Conservation (phyloP, 2,329 filamentous ascomycete species). For the Paraconiothyrium sp. region DNA sequence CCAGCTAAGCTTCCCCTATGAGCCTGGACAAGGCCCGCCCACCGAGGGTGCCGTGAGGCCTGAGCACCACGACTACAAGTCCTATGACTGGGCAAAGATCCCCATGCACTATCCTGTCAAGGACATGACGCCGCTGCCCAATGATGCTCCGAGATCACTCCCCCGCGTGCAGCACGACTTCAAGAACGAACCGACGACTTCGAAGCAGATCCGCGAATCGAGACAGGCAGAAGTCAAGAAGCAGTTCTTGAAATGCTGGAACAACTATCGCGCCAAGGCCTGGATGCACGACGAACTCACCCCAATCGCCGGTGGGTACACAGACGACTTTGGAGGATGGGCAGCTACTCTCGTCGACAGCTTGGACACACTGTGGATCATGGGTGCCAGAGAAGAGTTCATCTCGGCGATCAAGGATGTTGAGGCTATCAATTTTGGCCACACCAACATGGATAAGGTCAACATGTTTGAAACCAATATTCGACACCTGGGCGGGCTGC, state of each 20-base stretch:
- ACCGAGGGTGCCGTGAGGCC: not conserved
- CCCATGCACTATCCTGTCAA: slow-evolving; percentile 53
- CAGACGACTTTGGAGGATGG: slow-evolving; percentile 59
- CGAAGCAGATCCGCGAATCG: slow-evolving; percentile 45
- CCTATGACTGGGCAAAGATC: slow-evolving; percentile 53
- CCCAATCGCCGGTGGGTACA: slow-evolving; percentile 53
- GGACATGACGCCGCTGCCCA: slow-evolving; percentile 49
- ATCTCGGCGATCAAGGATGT: slow-evolving; percentile 55
- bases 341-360: slow-evolving; percentile 58
- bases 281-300: slow-evolving; percentile 61
- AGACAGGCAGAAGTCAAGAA: slow-evolving; percentile 51
- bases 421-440: slow-evolving; percentile 55
- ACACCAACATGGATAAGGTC: slow-evolving; percentile 49
- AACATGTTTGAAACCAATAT: slow-evolving; percentile 66
- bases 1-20: slow-evolving; percentile 48
- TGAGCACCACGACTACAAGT: slow-evolving; percentile 15
- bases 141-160: slow-evolving; percentile 45
- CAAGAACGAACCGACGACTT: slow-evolving; percentile 44
- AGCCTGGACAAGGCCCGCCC: slow-evolving; percentile 19
- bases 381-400: slow-evolving; percentile 59
- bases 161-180: slow-evolving; percentile 57
- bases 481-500: slow-evolving; percentile 85
- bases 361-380: slow-evolving; percentile 59
- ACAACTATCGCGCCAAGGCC: slow-evolving; percentile 54
- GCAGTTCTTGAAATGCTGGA: slow-evolving; percentile 57